Evolutionary conservation across 768 basidiomycete genomes (phyloP), one percentile per base, ranked within the genome.

Genomic region (Leccinum aurantiacum): DNA sequence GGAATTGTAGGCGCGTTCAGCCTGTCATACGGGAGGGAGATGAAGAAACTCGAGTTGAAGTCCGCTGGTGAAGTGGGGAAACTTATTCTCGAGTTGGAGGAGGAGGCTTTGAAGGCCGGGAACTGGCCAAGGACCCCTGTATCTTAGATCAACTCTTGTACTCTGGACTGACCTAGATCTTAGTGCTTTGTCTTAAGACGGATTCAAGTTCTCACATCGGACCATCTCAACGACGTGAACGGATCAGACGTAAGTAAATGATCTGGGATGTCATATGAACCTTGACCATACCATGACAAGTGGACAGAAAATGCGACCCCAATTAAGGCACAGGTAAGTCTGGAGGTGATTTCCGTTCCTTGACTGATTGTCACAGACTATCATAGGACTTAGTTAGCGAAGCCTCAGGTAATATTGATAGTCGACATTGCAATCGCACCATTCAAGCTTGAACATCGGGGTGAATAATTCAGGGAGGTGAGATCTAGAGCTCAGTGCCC

Each of bases 1-100:
- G 82, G 77, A 19, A 62, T 91, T 50, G 73, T 84, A 22, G 60
- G 69, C 38, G 75, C 77, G 17, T 84, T 88, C 65, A 78, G 84
- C 33, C 69, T 68, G 25, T 63, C 75, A 41, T 84, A 82, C 58
- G 79, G 76, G 48, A 79, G 86, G 55, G 76, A 83, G 33, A 76
- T 84, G 75, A 70, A 74, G 38, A 71, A 71, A 35, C 71, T 87
- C 64, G 76, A 79, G 48, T 38, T 78, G 25, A 72, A 71, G 13
- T 67, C 75, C 3, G 79, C 79, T 54, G 80, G 78, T 4, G 80
- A 83, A 62, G 69, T 85, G 47, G 81, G 78, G 33, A 72, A 77
- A 48, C 79, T 76, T 35, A 83, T 88, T 53, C 65, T 68, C 47
- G 74, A 68, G 4, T 60, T 85, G 53, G 85, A 87, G 65, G 67